These are phyloP conservation scores for Venturia nashicola DNA, from an alignment of 2,329 filamentous ascomycete genomes.

Conservation along the genomic window DNA sequence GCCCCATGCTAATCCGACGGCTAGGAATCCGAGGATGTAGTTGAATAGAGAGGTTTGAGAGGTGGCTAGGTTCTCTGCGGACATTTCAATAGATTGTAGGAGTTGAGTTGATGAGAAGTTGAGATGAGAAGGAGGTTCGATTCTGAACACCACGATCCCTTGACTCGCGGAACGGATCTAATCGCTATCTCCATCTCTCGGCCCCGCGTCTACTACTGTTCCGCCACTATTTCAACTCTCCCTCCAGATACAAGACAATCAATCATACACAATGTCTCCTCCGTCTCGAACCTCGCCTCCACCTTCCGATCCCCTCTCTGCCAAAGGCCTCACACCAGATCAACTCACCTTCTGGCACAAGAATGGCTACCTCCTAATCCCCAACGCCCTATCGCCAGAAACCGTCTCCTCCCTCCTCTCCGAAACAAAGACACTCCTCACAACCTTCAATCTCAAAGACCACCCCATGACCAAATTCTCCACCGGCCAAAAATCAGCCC, in stretches of 20 bases:
- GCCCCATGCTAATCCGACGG: slow-evolving; percentile 87
- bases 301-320: slow-evolving; percentile 8
- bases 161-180: neutral
- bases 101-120: neutral
- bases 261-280: neutral
- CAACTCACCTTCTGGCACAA: slow-evolving; percentile 62
- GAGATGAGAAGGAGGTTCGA: neutral
- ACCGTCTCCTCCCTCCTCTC: slow-evolving; percentile 57
- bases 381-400: slow-evolving; percentile 54
- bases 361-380: slow-evolving; percentile 86
- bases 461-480: slow-evolving; percentile 93
- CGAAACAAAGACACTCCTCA: slow-evolving; percentile 65
- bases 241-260: neutral
- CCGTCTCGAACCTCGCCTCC: neutral
- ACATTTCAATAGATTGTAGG: neutral
- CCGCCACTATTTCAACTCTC: neutral
- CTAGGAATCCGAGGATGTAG: slow-evolving; percentile 78
- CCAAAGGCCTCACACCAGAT: slow-evolving; percentile 50
- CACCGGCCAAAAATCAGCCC: slow-evolving; percentile 63
- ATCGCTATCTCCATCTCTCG: neutral
- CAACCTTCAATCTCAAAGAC: slow-evolving; percentile 61
- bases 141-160: neutral
- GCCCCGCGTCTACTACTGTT: neutral
- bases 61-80: neutral
- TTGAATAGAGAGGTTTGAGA: slow-evolving; percentile 31